These are phyloP conservation scores for Colletotrichum musae DNA, from an alignment of 2,329 filamentous ascomycete species.

Conservation along the genomic window DNA sequence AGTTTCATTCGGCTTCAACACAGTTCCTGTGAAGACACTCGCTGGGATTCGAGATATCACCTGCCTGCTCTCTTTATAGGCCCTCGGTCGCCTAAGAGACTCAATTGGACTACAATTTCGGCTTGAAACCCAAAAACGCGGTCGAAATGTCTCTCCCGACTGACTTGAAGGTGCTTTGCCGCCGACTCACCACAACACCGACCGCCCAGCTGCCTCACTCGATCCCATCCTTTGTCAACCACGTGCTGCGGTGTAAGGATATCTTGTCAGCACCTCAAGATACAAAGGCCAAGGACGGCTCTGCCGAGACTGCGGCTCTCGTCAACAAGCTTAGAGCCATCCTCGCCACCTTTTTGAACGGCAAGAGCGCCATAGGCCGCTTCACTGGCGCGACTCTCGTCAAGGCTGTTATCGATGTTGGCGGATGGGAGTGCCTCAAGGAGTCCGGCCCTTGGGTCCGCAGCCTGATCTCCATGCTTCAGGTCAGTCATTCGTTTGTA, in stretches of 20 bases:
- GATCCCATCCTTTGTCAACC: slow-evolving; percentile 76
- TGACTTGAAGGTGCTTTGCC: slow-evolving; percentile 76
- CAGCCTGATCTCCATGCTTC: slow-evolving; percentile 81
- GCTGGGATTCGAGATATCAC: slow-evolving; percentile 18
- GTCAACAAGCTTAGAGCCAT: slow-evolving; percentile 87
- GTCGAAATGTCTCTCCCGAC: slow-evolving; percentile 60
- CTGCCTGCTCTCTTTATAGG: background rate
- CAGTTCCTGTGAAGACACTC: slow-evolving; percentile 10
- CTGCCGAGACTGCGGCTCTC: slow-evolving; percentile 76
- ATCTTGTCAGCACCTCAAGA: slow-evolving; percentile 76
- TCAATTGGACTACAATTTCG: background rate
- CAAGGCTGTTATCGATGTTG: slow-evolving; percentile 86
- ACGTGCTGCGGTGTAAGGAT: slow-evolving; percentile 69
- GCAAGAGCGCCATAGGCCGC: slow-evolving; percentile 80
- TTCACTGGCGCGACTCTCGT: slow-evolving; percentile 84
- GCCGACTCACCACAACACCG: slow-evolving; percentile 79
- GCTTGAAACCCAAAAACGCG: background rate
- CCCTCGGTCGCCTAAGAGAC: background rate
- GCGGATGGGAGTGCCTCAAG: slow-evolving; percentile 86
- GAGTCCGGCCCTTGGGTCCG: slow-evolving; percentile 82
- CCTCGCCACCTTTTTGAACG: slow-evolving; percentile 82
- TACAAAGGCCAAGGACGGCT: slow-evolving; percentile 71
- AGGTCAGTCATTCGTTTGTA: slow-evolving; percentile 60
- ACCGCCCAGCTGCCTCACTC: slow-evolving; percentile 81
- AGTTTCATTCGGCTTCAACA: slow-evolving; percentile 40